Conservation (phyloP, 345 rosid genomes). For the Laguncularia racemosa region DNA sequence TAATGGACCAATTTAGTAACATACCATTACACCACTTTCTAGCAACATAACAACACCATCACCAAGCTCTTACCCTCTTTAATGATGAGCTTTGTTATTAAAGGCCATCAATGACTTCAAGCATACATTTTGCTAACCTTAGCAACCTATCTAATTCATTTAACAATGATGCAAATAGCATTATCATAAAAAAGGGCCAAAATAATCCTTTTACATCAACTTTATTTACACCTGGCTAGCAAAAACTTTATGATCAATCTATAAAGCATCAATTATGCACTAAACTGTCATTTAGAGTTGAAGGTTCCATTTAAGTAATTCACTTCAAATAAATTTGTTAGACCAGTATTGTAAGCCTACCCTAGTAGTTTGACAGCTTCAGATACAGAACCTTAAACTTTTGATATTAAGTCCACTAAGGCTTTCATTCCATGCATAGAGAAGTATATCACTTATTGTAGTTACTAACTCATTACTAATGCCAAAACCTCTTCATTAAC, state of each 20-base stretch:
- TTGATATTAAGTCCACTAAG: conserved; percentile 62
- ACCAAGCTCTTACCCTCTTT: no score
- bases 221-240: no score
- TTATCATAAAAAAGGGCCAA: background rate
- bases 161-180: background rate
- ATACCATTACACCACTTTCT: no score
- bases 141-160: no score
- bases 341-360: conserved; percentile 15
- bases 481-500: no score
- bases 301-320: background rate
- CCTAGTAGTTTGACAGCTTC: conserved; percentile 72
- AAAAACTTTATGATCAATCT: background rate
- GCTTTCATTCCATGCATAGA: conserved; percentile 83
- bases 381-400: conserved; percentile 74
- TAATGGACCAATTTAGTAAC: no score
- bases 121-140: no score
- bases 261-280: background rate
- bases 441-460: background rate
- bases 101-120: no score
- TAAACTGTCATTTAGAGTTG: background rate
- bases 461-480: background rate
- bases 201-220: background rate
- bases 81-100: no score
- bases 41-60: no score
- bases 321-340: background rate